A percentile compares a stretch with the other conserved stretches of the same genome.
These are phyloP conservation scores for Alternaria angustiovoidea DNA, from an alignment of 2,329 filamentous ascomycete species.

Conservation along the genomic window DNA sequence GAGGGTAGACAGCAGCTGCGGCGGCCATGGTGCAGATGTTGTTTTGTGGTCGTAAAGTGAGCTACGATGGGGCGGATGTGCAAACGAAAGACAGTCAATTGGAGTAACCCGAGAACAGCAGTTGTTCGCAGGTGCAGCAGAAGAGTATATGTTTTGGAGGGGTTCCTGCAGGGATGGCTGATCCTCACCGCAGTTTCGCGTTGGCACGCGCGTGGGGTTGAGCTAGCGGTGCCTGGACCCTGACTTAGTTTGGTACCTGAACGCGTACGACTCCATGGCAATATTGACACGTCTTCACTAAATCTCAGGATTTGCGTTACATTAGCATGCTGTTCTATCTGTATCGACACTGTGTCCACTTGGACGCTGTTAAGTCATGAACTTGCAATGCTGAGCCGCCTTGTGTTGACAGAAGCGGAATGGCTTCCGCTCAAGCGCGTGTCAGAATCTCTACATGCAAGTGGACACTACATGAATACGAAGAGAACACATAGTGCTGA, in stretches of 20 bases:
- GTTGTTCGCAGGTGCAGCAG: constrained; percentile 12
- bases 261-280: neutral
- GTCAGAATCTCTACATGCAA: neutral
- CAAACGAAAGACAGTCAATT: neutral
- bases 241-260: constrained; percentile 12
- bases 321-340: neutral
- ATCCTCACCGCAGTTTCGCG: constrained; percentile 32
- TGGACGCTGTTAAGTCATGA: neutral
- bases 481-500: neutral
- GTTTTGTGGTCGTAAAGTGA: neutral
- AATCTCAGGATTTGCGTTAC: neutral
- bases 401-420: constrained; percentile 12
- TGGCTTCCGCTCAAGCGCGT: constrained; percentile 7
- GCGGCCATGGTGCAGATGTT: constrained; percentile 49
- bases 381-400: constrained; percentile 13
- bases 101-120: neutral
- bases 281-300: constrained; percentile 5
- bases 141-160: constrained; percentile 30
- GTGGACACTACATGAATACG: neutral
- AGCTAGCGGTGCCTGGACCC: constrained; percentile 19
- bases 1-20: constrained; percentile 65
- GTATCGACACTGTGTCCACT: neutral
- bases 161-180: constrained; percentile 28
- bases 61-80: neutral
- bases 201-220: constrained; percentile 27